Evolutionary conservation across 208 protist species (phyloP).

Genomic region (Acanthamoeba rhysodes): DNA sequence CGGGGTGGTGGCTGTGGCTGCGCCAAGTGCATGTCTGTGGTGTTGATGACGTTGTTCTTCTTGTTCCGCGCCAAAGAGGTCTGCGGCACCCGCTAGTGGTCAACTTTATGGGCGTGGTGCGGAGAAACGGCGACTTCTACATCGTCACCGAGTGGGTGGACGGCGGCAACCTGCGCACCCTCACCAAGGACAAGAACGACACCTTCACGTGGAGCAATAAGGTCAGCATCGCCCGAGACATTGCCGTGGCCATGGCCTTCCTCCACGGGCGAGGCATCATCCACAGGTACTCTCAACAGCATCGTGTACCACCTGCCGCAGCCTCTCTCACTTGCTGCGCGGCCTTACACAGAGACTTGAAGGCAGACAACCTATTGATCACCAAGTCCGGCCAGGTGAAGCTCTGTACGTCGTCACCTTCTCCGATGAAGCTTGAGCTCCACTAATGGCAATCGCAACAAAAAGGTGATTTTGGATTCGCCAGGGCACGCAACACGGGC

Average conservation of each 20-base stretch:
- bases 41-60: background rate
- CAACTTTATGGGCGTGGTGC: constrained; percentile 80
- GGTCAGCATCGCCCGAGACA: constrained; percentile 6
- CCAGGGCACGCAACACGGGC: background rate
- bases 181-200: background rate
- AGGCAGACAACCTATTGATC: constrained; percentile 48
- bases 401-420: background rate
- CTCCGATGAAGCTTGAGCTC: background rate
- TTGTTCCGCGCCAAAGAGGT: background rate
- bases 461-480: constrained; percentile 6
- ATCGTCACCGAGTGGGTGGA: constrained; percentile 82
- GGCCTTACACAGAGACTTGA: background rate
- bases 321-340: background rate
- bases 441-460: background rate
- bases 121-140: constrained; percentile 42
- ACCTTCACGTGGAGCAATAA: background rate
- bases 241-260: constrained; percentile 49
- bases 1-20: background rate
- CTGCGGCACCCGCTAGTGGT: constrained; percentile 80
- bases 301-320: background rate
- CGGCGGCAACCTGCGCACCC: background rate
- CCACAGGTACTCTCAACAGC: background rate
- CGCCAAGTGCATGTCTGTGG: background rate
- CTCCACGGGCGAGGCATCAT: constrained; percentile 8
- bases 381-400: constrained; percentile 10